Percentiles rank a stretch among this genome's conserved stretches.
Conservation (phyloP, 148 eudicot genomes). For the Oxyria digyna region DNA sequence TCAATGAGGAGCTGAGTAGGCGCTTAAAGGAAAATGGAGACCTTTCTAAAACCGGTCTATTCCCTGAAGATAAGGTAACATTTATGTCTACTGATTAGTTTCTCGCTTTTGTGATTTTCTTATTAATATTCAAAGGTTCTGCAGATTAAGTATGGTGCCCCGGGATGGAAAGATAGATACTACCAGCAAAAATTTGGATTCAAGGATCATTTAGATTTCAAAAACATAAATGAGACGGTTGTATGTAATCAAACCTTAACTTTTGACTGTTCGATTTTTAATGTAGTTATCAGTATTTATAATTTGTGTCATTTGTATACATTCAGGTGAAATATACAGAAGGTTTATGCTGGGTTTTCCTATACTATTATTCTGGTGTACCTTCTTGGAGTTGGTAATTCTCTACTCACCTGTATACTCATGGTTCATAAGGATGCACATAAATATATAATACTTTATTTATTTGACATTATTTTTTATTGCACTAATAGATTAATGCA, state of each 20-base stretch:
- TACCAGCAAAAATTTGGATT: conserved; percentile 31
- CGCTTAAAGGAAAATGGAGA: conserved; percentile 12
- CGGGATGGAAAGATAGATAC: conserved; percentile 33
- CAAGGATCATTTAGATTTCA: conserved; percentile 8
- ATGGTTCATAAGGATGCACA: no score
- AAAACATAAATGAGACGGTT: conserved; percentile 16
- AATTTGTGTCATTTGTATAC: neutral
- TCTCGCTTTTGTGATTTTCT: neutral
- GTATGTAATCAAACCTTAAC: conserved; percentile 13
- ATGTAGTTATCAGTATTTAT: neutral
- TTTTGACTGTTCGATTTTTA: neutral
- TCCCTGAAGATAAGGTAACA: conserved; percentile 22
- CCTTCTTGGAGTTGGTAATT: conserved; percentile 38
- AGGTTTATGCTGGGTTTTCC: conserved; percentile 36
- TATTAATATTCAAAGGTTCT: neutral
- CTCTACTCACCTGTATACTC: neutral
- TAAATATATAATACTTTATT: no score
- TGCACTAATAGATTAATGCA: no score
- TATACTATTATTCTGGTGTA: conserved; percentile 28
- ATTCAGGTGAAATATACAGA: conserved; percentile 33
- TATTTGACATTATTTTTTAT: no score
- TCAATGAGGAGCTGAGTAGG: conserved; percentile 20
- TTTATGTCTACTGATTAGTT: neutral
- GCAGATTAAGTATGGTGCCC: conserved; percentile 26
- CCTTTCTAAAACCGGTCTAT: conserved; percentile 16